Evolutionary conservation across 257 asterid species (phyloP).

Genomic region (Rhazya stricta): DNA sequence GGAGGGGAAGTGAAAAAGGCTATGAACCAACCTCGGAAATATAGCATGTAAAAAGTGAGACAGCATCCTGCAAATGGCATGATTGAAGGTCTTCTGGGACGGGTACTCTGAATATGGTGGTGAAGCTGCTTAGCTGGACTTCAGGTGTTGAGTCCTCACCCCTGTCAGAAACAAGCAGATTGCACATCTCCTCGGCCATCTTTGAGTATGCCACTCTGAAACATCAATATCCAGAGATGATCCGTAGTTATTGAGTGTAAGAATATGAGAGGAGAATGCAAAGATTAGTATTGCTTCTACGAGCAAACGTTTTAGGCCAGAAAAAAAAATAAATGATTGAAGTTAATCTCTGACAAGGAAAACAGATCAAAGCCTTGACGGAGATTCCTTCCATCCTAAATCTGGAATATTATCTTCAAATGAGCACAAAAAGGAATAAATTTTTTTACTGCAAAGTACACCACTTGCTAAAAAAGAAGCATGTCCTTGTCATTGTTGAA

Average conservation of each 20-base stretch:
- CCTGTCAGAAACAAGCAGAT: conserved; percentile 57
- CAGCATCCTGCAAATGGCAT: conserved; percentile 73
- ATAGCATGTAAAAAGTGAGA: conserved; percentile 51
- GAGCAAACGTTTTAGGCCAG: neutral
- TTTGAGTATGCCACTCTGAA: conserved; percentile 78
- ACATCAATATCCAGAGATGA: conserved; percentile 9
- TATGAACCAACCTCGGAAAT: conserved; percentile 52
- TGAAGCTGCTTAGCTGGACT: conserved; percentile 59
- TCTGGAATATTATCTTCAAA: neutral
- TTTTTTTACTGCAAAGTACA: neutral
- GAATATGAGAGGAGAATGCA: neutral
- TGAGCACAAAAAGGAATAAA: neutral
- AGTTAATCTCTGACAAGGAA: neutral
- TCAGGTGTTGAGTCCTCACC: conserved; percentile 44
- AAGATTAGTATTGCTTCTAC: neutral
- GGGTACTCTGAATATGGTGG: conserved; percentile 65
- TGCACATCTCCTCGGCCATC: conserved; percentile 92
- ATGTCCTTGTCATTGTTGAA: neutral
- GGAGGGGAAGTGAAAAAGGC: neutral
- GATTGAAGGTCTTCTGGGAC: conserved; percentile 73
- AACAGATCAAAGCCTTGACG: neutral
- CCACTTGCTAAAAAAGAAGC: neutral
- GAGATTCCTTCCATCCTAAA: neutral
- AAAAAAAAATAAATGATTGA: neutral
- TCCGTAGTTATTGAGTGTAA: neutral